Evolutionary conservation across 2,329 filamentous ascomycete species (phyloP), one percentile per base, ranked within the genome.

Genomic region (Incumbomyces lentus): DNA sequence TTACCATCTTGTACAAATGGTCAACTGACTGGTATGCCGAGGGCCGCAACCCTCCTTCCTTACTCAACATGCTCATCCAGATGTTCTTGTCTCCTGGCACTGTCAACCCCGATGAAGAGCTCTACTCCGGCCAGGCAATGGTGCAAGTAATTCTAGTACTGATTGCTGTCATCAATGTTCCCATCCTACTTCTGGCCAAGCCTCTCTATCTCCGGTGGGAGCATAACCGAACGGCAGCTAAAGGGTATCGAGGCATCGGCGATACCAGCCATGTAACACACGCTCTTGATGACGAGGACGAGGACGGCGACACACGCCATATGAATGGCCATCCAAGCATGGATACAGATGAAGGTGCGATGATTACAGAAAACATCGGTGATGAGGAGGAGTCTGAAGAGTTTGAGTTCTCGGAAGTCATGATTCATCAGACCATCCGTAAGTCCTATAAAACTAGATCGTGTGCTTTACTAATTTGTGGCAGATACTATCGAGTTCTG

Each of bases 351-450:
- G 86, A 93, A 55, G 87, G 85, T 37, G 87, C 84, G 46, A 86
- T 95, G 81, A 88, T 95, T 62, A 86, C 86, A 2, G 82, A 94
- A 63, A 86, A 92, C 61, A 79, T 93, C 55, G 49, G 40, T 35
- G 77, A 81, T 29, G 86, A 86, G 40, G 89, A 89, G 57, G 86
- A 95, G 58, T 26, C 22, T 26, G 89, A 92, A 60, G 92, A 98
- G 62, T 98, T 98, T 64, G 92, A 98, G 59, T 98, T 98, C 64
- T 79, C 84, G 50, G 92, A 98, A 65, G 78, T 88, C 53, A 95
- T 98, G 88, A 98, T 98, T 62, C 92, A 98, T 69, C 92, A 98
- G 67, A 80, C 95, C 63, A 98, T 98, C 61, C 93, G 86, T 90
- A 80, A 68, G 82, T 32, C 5, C 22, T 18, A 22, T 17, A 13